These are phyloP conservation scores for Blastomyces emzantsi DNA, from an alignment of 2,329 filamentous ascomycete species.

Conservation along the genomic window DNA sequence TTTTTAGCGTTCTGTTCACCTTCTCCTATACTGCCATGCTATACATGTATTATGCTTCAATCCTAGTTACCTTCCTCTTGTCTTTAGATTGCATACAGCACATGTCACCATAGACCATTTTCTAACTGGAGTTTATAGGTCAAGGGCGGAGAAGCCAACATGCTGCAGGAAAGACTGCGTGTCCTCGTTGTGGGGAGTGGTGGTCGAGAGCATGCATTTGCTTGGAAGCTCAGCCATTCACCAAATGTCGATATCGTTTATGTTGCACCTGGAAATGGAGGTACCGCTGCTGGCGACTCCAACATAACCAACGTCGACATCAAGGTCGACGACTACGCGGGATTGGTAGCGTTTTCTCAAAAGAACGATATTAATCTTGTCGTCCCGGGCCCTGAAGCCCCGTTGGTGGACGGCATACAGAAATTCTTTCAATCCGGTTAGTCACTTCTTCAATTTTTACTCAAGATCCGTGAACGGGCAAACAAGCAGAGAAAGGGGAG, in stretches of 20 bases:
- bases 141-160: conserved; percentile 20
- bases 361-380: conserved; percentile 69
- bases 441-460: conserved; percentile 14
- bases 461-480: neutral
- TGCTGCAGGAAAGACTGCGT: conserved; percentile 46
- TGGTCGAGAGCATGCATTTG: conserved; percentile 86
- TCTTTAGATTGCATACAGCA: too few relatives aligned
- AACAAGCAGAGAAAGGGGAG: neutral
- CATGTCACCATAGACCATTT: neutral
- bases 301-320: conserved; percentile 69
- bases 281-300: conserved; percentile 55
- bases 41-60: neutral
- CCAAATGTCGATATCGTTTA: conserved; percentile 64
- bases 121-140: neutral
- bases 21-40: neutral
- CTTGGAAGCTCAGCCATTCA: conserved; percentile 88
- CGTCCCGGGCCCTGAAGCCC: conserved; percentile 83
- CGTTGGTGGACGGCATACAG: conserved; percentile 85
- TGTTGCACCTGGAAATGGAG: conserved; percentile 71
- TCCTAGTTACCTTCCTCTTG: neutral
- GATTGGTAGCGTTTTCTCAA: conserved; percentile 65
- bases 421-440: conserved; percentile 61
- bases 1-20: neutral
- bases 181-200: conserved; percentile 88
- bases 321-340: conserved; percentile 66